phyloP scores from a whole-genome alignment of 495 filamentous ascomycete species.

The Cercophora scortea region DNA sequence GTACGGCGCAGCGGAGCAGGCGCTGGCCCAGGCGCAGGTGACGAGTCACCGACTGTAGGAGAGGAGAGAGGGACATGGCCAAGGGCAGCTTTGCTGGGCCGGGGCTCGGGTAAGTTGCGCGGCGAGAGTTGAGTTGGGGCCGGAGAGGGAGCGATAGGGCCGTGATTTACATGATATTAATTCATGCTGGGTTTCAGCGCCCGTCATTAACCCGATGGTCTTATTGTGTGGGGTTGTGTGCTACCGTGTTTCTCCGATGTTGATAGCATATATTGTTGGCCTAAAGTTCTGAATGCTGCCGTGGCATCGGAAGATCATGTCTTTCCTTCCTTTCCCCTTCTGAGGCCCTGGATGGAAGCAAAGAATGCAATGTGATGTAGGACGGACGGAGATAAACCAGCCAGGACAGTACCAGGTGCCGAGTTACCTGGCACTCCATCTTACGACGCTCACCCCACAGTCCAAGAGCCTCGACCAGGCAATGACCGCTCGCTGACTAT shows the following conservation, averaged over 20 bases:
- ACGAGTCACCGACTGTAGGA: neutral
- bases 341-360: neutral
- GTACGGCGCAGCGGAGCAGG: slow-evolving; percentile 10
- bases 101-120: neutral
- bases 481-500: too few species aligned
- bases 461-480: too few species aligned
- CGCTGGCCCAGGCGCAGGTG: slow-evolving; percentile 2
- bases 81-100: neutral
- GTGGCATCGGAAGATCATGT: neutral
- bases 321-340: neutral
- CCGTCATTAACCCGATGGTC: slow-evolving; percentile 5
- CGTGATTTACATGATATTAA: slow-evolving; percentile 1
- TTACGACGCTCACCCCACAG: too few species aligned
- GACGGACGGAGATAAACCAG: too few species aligned
- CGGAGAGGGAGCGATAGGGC: neutral
- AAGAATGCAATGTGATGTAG: too few species aligned
- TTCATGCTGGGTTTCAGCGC: slow-evolving; percentile 3
- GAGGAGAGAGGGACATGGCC: neutral
- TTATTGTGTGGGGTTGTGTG: slow-evolving; percentile 6
- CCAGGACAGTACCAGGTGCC: too few species aligned
- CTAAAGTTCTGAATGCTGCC: too few species aligned
- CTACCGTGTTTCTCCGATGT: neutral
- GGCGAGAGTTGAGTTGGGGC: neutral
- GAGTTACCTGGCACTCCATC: too few species aligned
- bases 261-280: too few species aligned